Evolutionary conservation across 2,329 filamentous ascomycete species (phyloP).

Genomic region (Hypomyces perniciosus): DNA sequence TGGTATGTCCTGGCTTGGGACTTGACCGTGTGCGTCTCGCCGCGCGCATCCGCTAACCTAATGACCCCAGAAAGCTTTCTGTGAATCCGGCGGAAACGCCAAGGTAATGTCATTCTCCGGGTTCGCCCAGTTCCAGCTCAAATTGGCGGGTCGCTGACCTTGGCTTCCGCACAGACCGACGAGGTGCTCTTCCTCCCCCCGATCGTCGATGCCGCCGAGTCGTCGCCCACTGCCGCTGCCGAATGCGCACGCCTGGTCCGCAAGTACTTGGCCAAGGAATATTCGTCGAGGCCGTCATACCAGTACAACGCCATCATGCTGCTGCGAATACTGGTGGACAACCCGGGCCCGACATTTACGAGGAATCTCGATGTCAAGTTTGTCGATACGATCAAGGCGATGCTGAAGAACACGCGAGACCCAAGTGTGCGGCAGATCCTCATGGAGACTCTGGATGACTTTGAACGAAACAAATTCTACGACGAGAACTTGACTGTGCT

Average conservation of each 20-base stretch:
- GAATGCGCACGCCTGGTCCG: slow-evolving; percentile 76
- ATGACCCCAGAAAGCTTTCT: slow-evolving; percentile 63
- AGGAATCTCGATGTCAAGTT: slow-evolving; percentile 84
- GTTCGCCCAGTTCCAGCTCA: background rate
- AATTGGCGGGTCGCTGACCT: background rate
- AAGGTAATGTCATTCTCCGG: slow-evolving; percentile 34
- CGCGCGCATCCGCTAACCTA: slow-evolving; percentile 16
- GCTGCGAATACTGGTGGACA: slow-evolving; percentile 83
- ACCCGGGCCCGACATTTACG: slow-evolving; percentile 88
- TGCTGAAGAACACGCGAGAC: slow-evolving; percentile 67
- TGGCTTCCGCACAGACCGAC: slow-evolving; percentile 54
- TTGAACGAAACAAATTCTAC: slow-evolving; percentile 64
- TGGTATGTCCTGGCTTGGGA: slow-evolving; percentile 46
- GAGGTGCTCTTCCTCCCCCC: slow-evolving; percentile 88
- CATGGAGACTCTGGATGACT: slow-evolving; percentile 75
- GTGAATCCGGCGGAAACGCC: slow-evolving; percentile 62
- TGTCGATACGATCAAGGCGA: slow-evolving; percentile 64
- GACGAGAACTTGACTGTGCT: slow-evolving; percentile 70
- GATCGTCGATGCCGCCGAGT: slow-evolving; percentile 93
- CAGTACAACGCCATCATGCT: slow-evolving; percentile 98
- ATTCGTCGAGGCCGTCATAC: slow-evolving; percentile 57
- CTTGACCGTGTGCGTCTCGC: background rate
- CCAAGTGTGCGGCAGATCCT: slow-evolving; percentile 76
- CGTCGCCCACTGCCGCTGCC: slow-evolving; percentile 76
- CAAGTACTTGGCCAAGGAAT: slow-evolving; percentile 72